These are phyloP conservation scores for Ganoderma lingzhi DNA, from an alignment of 1,284 basidiomycete genomes.

Conservation along the genomic window DNA sequence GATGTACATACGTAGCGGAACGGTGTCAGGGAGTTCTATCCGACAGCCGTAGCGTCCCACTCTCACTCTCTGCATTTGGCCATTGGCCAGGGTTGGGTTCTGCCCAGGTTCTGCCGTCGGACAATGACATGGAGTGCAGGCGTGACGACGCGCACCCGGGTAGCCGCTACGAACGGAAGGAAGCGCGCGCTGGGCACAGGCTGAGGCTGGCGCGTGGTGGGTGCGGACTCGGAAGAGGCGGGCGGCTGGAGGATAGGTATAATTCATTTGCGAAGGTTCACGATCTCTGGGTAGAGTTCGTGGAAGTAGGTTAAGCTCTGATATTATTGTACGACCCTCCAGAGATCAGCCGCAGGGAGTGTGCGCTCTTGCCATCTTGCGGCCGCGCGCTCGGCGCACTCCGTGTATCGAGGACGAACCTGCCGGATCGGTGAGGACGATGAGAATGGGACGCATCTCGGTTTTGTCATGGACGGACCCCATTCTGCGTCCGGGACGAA, in stretches of 20 bases:
- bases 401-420: conserved; percentile 37
- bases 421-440: conserved; percentile 38
- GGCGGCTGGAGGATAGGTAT: conserved; percentile 15
- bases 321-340: conserved; percentile 38
- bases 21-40: conserved; percentile 31
- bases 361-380: conserved; percentile 41
- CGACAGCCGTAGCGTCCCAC: conserved; percentile 32
- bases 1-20: conserved; percentile 33
- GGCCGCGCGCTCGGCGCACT: conserved; percentile 26
- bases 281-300: conserved; percentile 25
- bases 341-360: conserved; percentile 33
- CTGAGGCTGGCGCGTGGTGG: not conserved
- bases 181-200: conserved; percentile 19
- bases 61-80: conserved; percentile 22
- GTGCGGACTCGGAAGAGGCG: conserved; percentile 1
- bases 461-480: conserved; percentile 42
- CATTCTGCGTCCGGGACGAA: conserved; percentile 36
- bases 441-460: conserved; percentile 29
- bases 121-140: conserved; percentile 16
- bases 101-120: conserved; percentile 29
- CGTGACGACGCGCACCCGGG: conserved; percentile 30
- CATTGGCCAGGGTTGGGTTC: conserved; percentile 12
- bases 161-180: conserved; percentile 17
- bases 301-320: conserved; percentile 37
- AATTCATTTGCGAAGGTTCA: conserved; percentile 36